phyloP scores from a whole-genome alignment of 2,329 filamentous ascomycete genomes.

The Ramichloridium luteum region DNA sequence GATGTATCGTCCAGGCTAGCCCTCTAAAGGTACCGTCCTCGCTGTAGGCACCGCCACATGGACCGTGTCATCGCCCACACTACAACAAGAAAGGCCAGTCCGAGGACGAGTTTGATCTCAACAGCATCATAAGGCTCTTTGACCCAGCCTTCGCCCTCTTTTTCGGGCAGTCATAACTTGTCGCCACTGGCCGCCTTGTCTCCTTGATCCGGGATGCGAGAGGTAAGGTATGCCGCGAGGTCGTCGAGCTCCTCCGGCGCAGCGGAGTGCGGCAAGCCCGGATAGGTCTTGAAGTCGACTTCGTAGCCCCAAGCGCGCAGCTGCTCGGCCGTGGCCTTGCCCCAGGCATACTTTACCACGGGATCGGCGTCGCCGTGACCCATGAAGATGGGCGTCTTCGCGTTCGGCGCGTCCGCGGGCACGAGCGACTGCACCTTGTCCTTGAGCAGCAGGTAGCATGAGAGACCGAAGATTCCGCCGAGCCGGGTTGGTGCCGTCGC shows the following conservation, averaged over 20 bases:
- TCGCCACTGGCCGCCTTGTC: conserved; percentile 18
- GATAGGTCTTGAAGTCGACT: conserved; percentile 68
- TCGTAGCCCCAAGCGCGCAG: conserved; percentile 59
- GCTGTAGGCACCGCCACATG: conserved; percentile 11
- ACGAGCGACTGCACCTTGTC: conserved; percentile 49
- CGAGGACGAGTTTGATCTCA: conserved; percentile 19
- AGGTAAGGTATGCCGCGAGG: conserved; percentile 52
- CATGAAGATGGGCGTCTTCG: conserved; percentile 73
- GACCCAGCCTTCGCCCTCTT: conserved; percentile 6
- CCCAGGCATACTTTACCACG: conserved; percentile 59
- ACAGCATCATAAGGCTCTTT: conserved; percentile 21
- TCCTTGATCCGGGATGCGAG: conserved; percentile 36
- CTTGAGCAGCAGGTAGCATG: conserved; percentile 65
- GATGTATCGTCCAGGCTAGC: no score
- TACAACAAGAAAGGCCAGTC: conserved; percentile 12
- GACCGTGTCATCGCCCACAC: conserved; percentile 18
- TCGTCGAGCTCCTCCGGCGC: conserved; percentile 70
- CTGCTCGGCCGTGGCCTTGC: conserved; percentile 51
- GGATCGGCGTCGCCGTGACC: conserved; percentile 71
- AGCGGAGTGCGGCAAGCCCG: conserved; percentile 63
- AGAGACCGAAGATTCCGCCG: conserved; percentile 78
- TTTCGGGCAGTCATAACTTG: conserved; percentile 17
- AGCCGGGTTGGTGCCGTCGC: conserved; percentile 62
- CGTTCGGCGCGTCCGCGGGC: conserved; percentile 35
- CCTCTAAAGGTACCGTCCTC: no score